Conservation (phyloP, 371 early-diverging fungal genomes). For the Mucor ambiguus region DNA sequence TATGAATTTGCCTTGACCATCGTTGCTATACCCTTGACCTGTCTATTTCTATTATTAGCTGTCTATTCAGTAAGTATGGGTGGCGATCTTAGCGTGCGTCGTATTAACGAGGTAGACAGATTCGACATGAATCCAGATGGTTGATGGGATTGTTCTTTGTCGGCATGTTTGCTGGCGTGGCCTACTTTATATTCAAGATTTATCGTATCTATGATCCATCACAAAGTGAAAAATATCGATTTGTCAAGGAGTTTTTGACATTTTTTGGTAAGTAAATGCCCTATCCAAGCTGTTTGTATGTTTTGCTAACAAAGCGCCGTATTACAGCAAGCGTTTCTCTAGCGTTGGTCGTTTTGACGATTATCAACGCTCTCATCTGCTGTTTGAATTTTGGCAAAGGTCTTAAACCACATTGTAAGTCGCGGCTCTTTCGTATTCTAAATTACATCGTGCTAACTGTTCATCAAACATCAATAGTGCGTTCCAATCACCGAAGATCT, state of each 20-base stretch:
- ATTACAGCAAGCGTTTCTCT: constrained; percentile 66
- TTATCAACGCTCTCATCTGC: constrained; percentile 71
- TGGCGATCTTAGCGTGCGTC: not conserved
- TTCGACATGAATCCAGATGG: constrained; percentile 45
- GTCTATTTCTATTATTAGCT: constrained; percentile 72
- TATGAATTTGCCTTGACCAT: constrained; percentile 86
- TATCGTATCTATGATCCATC: constrained; percentile 74
- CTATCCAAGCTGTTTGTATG: not conserved
- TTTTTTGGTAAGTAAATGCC: constrained; percentile 72
- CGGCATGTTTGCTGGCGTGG: constrained; percentile 69
- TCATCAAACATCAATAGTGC: not conserved
- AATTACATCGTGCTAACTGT: not conserved
- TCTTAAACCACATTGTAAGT: constrained; percentile 60
- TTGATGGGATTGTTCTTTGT: constrained; percentile 70
- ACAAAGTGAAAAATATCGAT: constrained; percentile 61
- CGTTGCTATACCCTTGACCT: constrained; percentile 76
- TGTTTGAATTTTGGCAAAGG: constrained; percentile 84
- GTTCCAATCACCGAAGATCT: constrained; percentile 11
- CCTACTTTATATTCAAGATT: constrained; percentile 88
- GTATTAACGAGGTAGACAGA: constrained; percentile 22
- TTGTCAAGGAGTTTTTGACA: constrained; percentile 77
- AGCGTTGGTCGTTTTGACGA: constrained; percentile 67
- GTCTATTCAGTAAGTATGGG: constrained; percentile 69
- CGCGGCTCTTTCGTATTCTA: not conserved
- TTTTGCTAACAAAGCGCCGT: not conserved